Base-by-base conservation (phyloP, 768 basidiomycete genomes). In the Auriculariales sp. region DNA sequence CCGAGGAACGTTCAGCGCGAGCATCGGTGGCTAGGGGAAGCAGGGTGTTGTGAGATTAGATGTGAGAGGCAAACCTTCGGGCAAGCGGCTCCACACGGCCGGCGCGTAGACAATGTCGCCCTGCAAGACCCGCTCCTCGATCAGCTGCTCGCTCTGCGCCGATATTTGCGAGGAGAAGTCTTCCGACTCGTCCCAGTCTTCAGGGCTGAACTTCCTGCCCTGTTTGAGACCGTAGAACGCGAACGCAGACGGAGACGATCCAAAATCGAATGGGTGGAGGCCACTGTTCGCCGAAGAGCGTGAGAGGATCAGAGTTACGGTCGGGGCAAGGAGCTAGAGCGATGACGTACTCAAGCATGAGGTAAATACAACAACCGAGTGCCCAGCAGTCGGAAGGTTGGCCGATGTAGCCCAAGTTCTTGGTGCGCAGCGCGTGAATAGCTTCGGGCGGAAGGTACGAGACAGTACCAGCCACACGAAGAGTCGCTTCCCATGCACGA, bases 351-450 rank as follows among this genome's bases (percentile, higher is more conserved):
- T 76, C 74, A 46, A 91, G 68, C 85, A 90, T 90, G 50, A 87
- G 78, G 54, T 81, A 89, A 47, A 90, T 64, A 48, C 85, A 78
- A 4, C 89, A 74, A 4, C 88, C 88, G 11, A 82, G 75, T 56
- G 87, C 88, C 88, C 88, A 91, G 57, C 87, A 90, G 62, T 91
- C 88, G 2, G 86, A 74, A n/a, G 86, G 83, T 81, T 89, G 82
- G 17, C 85, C 85, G 28, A 72, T 63, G 12, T 87, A 88, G 47
- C 82, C 78, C 35, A 84, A 63, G 51, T 84, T 70, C 55, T 80
- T 81, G 55, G 82, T 70, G 56, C 88, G 83, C 34, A 90, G 65
- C 5, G 87, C 87, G 9, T 83, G 69, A 31, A 91, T 76, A 10
- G 85, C 88, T 63, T 91, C 88, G 0, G 87, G 87, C 6, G 87